A percentile compares a stretch with the other conserved stretches of the same genome.
Conservation (phyloP, 805 yeast species). For the Allodekkera sacchari region DNA sequence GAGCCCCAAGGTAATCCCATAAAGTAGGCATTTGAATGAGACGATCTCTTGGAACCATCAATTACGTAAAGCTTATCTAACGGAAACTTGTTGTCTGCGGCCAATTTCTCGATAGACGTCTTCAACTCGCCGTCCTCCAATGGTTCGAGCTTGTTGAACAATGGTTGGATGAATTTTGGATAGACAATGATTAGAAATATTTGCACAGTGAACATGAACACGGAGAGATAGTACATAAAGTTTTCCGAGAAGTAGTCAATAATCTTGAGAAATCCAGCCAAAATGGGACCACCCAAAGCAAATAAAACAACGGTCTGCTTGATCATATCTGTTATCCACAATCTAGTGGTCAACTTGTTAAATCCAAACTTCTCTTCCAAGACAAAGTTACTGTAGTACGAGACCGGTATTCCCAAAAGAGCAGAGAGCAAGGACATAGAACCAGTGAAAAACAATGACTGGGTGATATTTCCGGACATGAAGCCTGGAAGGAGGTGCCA, state of each 20-base stretch:
- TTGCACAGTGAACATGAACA: conserved; percentile 63
- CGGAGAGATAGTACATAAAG: conserved; percentile 75
- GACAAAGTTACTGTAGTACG: conserved; percentile 74
- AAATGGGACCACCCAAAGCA: conserved; percentile 61
- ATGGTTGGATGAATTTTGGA: conserved; percentile 85
- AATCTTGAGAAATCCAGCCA: conserved; percentile 72
- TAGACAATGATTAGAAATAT: conserved; percentile 64
- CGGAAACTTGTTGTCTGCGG: conserved; percentile 73
- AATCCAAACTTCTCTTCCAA: conserved; percentile 91
- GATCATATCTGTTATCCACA: conserved; percentile 68
- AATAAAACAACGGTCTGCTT: conserved; percentile 49
- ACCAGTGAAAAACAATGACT: conserved; percentile 58
- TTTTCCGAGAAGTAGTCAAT: conserved; percentile 71
- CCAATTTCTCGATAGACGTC: conserved; percentile 70
- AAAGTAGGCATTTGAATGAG: conserved; percentile 96
- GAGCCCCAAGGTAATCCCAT: conserved; percentile 91
- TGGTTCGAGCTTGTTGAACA: conserved; percentile 87
- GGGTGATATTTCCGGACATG: conserved; percentile 54
- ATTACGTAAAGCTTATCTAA: conserved; percentile 76
- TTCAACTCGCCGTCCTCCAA: conserved; percentile 86
- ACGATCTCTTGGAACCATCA: conserved; percentile 95
- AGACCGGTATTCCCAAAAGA: conserved; percentile 54
- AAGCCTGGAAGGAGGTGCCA: conserved; percentile 13
- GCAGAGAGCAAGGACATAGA: conserved; percentile 42
- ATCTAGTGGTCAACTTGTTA: conserved; percentile 67